Percentiles rank a stretch among this genome's conserved stretches.
These are phyloP conservation scores for Intubia oerlemansii DNA, from an alignment of 2,329 filamentous ascomycete genomes.

Conservation along the genomic window DNA sequence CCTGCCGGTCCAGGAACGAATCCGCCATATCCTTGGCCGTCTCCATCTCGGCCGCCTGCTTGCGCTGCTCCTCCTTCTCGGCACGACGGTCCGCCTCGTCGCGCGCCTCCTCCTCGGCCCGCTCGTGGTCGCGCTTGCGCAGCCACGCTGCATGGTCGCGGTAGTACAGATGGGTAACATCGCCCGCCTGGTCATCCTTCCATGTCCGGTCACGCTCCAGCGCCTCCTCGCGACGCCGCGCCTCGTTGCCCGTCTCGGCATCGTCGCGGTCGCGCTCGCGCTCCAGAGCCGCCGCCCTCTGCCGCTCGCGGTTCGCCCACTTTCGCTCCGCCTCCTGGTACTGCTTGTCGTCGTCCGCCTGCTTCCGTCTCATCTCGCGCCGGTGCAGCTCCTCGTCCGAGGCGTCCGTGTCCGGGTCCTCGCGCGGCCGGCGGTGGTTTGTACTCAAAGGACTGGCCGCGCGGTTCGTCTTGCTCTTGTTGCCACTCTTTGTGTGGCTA, in stretches of 20 bases:
- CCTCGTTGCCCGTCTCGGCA: constrained; percentile 45
- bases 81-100: constrained; percentile 68
- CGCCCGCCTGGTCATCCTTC: constrained; percentile 64
- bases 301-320: constrained; percentile 78
- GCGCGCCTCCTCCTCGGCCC: constrained; percentile 48
- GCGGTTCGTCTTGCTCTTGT: constrained; percentile 29
- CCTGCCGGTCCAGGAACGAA: constrained; percentile 72
- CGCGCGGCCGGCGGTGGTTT: constrained; percentile 1
- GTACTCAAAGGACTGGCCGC: too few species aligned
- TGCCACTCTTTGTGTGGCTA: too few species aligned
- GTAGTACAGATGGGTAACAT: constrained; percentile 60
- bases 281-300: constrained; percentile 64
- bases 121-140: constrained; percentile 54
- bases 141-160: constrained; percentile 69
- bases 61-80: constrained; percentile 54
- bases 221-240: constrained; percentile 47
- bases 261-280: constrained; percentile 65
- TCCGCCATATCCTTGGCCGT: constrained; percentile 71
- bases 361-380: constrained; percentile 47
- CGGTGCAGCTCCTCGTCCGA: constrained; percentile 71
- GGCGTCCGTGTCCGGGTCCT: constrained; percentile 66
- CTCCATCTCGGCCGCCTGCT: constrained; percentile 50
- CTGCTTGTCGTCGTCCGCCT: constrained; percentile 55
- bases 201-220: constrained; percentile 47
- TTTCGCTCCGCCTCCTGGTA: constrained; percentile 73